Base-by-base conservation (phyloP, 768 basidiomycete species). In the Tulasnella calospora region DNA sequence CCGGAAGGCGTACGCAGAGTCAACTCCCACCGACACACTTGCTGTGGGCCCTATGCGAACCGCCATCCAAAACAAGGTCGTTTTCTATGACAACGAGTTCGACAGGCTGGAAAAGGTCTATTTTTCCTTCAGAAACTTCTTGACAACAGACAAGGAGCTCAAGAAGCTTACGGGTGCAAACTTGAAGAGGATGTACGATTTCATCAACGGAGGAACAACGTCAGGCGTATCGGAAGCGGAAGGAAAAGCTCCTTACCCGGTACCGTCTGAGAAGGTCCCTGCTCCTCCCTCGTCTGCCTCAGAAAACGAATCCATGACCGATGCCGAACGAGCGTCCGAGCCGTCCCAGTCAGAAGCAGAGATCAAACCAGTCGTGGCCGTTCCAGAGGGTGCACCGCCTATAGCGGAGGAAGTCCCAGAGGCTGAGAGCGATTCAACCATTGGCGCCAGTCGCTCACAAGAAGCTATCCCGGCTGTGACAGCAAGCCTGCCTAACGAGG, bases 71-170 rank as follows among this genome's bases (percentile, higher is more conserved):
- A 95, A 97, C 81, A 92, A 92, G 83, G 94, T 97, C 71, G 94
- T 97, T 21, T 94, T 93, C n/a, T 98, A 96, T 94, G 96, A 99
- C 84, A 89, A 89, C 80, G 95, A 98, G 82, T 95, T 97, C 81
- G 93, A 95, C 81, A 89, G 90, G 74, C 87, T 98, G 38, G 87
- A 87, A 77, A 86, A 86, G 81, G 79, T 82, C 2, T 77, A 75
- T 61, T 47, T 73, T 30, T 61, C 77, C 23, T 44, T 77, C 46
- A 40, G 78, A 35, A 76, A 74, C 77, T 85, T 84, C 81, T 33
- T 67, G 67, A 85, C 86, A 0, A 82, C 91, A 88, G 77, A 91
- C 89, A 81, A 86, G 87, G 86, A 81, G 83, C 84, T 80, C 86
- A 88, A 83, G 81, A 77, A 79, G 47, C 44, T 80, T 38, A 79